Evolutionary conservation across 495 filamentous ascomycete genomes (phyloP), one percentile per base, ranked within the genome.

Genomic region (Penicillium antarcticum): DNA sequence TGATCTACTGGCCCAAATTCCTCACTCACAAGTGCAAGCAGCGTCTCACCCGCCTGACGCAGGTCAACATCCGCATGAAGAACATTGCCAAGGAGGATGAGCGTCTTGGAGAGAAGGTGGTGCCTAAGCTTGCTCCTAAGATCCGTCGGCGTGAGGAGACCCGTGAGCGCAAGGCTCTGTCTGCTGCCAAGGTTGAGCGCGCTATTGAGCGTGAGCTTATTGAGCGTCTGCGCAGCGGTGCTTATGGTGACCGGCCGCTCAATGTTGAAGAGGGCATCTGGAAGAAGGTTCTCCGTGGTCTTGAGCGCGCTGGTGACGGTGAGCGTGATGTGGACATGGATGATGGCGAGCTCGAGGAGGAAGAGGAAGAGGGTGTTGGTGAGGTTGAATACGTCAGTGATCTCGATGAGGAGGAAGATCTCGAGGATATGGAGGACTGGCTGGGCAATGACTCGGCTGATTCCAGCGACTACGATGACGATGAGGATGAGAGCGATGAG

Each of bases 1-100:
- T 98, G 42, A 87, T 91, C 59, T 97, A 96, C 80, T 97, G 91
- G 86, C 94, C 94, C 23, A 96, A 96, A 64, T 96, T 96, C 69
- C 73, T 97, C 53, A 71, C 90, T 42, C 95, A 97, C 75, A 96
- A 96, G 72, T 95, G 91, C 83, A 98, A 98, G 75, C 94, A 98
- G 74, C 87, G 94, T 52, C 80, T 98, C 19, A 98, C 94, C 16
- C 80, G 94, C 41, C 77, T 98, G 62, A 95, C 91, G 35, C 95
- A 97, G 74, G 95, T 98, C 8, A 84, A 83, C 8, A 92, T 97
- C 45, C 82, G 91, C 43, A 94, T 88, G 78, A 80, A 84, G 65
- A 82, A 83, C 61, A 70, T 98, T 36, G 88, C 88, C 38, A 87
- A 82, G 62, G 92, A 97, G 71, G 89, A 97, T 38, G 89, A 91